Evolutionary conservation across 495 filamentous ascomycete genomes (phyloP).

Genomic region (Letharia lupina): DNA sequence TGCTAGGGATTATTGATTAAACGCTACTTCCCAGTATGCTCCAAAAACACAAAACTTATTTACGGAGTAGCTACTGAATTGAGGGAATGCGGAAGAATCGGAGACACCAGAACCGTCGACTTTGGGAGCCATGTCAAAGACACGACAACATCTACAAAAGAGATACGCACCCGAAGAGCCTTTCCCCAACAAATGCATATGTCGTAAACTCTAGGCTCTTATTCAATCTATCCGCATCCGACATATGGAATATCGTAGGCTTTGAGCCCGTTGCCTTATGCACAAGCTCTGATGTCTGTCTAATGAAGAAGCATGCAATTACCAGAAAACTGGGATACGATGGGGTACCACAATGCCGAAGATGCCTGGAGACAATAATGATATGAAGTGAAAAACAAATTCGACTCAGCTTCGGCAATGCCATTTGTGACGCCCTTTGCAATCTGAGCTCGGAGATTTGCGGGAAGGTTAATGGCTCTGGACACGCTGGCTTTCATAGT

Average conservation of each 20-base stretch:
- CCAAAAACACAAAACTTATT: not conserved
- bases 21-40: too few relatives aligned
- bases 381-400: not conserved
- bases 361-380: not conserved
- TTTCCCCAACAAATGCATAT: too few relatives aligned
- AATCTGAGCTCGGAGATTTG: not conserved
- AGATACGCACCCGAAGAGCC: too few relatives aligned
- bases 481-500: too few relatives aligned
- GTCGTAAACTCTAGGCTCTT: not conserved
- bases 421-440: not conserved
- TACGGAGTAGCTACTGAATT: not conserved
- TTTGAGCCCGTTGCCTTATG: not conserved
- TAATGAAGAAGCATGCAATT: not conserved
- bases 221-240: not conserved
- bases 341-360: not conserved
- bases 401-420: not conserved
- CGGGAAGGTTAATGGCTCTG: not conserved
- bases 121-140: too few relatives aligned
- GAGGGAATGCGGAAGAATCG: too few relatives aligned
- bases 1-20: too few relatives aligned
- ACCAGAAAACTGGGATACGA: not conserved
- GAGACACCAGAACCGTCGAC: too few relatives aligned
- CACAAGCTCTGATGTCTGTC: not conserved
- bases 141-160: too few relatives aligned
- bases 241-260: not conserved